Percentiles rank a stretch among this genome's conserved stretches.
Conservation (phyloP, 352 stramenopile species). For the Thalassiosira livingstoniorum region DNA sequence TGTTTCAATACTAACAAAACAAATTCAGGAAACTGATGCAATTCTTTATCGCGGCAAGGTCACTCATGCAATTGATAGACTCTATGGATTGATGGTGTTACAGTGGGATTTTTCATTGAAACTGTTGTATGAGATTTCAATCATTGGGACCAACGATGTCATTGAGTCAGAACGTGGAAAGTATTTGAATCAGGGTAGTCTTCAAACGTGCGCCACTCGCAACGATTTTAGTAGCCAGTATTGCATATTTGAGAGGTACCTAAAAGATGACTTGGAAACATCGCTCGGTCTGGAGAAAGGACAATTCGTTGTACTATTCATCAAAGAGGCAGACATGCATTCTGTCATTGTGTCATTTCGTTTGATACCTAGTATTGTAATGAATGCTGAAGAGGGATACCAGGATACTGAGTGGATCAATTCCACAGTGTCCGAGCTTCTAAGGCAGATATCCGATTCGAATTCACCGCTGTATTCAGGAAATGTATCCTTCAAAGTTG, state of each 20-base stretch:
- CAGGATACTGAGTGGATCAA: constrained; percentile 48
- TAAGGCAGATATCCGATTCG: constrained; percentile 69
- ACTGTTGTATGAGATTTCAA: constrained; percentile 78
- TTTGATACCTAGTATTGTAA: constrained; percentile 60
- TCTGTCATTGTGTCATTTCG: constrained; percentile 83
- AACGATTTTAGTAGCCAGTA: constrained; percentile 57
- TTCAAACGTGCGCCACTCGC: constrained; percentile 64
- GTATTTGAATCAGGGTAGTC: constrained; percentile 72
- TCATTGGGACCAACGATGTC: constrained; percentile 61
- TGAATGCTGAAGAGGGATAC: constrained; percentile 5
- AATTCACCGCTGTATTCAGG: constrained; percentile 72
- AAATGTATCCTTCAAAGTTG: constrained; percentile 81
- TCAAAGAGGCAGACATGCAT: constrained; percentile 76
- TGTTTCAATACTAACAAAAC: constrained; percentile 69
- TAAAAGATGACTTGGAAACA: constrained; percentile 76
- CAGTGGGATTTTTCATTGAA: constrained; percentile 81
- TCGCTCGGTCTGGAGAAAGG: constrained; percentile 68
- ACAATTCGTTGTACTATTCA: constrained; percentile 79
- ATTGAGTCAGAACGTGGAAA: constrained; percentile 44
- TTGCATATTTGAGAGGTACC: constrained; percentile 82
- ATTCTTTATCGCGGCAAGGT: constrained; percentile 73
- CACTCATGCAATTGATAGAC: constrained; percentile 68
- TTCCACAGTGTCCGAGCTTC: constrained; percentile 59
- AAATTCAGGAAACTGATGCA: constrained; percentile 74
- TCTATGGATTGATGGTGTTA: constrained; percentile 78